Percentiles rank a stretch among this genome's conserved stretches.
Evolutionary conservation across 441 rosid species (phyloP).

Genomic region (Populus hybrid): DNA sequence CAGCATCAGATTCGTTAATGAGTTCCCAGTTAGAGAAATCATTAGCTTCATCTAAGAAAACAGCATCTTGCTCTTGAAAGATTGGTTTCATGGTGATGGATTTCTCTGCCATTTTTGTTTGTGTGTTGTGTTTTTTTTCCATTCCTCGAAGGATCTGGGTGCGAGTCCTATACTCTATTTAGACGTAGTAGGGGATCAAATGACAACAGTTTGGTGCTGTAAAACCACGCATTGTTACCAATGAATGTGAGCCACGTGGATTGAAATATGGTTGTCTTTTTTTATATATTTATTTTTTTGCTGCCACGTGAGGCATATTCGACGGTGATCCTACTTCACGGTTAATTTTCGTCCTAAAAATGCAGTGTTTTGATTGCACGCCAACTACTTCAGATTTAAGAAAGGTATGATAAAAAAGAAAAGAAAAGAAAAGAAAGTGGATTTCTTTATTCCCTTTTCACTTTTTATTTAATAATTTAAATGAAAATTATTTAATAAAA

Average conservation of each 20-base stretch:
- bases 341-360: background rate
- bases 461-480: background rate
- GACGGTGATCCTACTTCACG: background rate
- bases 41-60: conserved; percentile 8
- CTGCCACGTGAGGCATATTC: background rate
- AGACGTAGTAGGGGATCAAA: background rate
- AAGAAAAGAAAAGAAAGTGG: background rate
- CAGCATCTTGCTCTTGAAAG: conserved; percentile 1
- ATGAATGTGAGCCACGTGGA: conserved; percentile 6
- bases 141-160: background rate
- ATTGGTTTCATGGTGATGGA: conserved; percentile 2
- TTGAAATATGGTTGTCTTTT: background rate
- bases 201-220: background rate
- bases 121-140: background rate
- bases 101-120: background rate
- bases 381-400: background rate
- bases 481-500: too few relatives aligned
- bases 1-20: conserved; percentile 41
- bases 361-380: background rate
- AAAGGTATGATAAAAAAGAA: background rate
- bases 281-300: too few relatives aligned
- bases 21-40: conserved; percentile 45
- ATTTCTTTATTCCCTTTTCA: background rate
- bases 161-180: background rate
- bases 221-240: conserved; percentile 17